Conservation (phyloP, 768 basidiomycete genomes). For the Lentinula edodes region DNA sequence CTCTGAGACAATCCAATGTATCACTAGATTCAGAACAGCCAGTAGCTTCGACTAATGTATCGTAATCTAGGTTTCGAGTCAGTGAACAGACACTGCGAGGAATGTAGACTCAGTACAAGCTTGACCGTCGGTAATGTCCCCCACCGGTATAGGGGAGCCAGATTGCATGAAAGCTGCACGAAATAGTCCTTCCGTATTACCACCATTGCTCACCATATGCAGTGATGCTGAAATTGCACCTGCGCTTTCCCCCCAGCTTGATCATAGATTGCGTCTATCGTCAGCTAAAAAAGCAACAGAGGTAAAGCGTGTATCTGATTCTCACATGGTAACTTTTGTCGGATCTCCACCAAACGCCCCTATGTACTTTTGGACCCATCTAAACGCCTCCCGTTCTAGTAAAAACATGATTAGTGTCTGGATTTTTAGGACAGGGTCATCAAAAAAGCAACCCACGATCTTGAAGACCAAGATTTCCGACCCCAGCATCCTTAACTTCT, state of each 20-base stretch:
- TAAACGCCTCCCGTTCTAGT: constrained; percentile 49
- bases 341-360: constrained; percentile 61
- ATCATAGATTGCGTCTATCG: background rate
- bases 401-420: background rate
- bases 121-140: constrained; percentile 39
- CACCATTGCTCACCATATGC: constrained; percentile 44
- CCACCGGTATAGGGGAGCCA: constrained; percentile 41
- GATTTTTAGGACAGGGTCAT: background rate
- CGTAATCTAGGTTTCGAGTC: constrained; percentile 24
- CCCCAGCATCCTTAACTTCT: constrained; percentile 45
- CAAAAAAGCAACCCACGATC: constrained; percentile 39
- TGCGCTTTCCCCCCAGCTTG: constrained; percentile 35
- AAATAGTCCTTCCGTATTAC: constrained; percentile 41
- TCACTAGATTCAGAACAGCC: constrained; percentile 34
- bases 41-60: constrained; percentile 33
- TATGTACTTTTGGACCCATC: constrained; percentile 68
- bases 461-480: constrained; percentile 62
- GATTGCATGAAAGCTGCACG: constrained; percentile 48
- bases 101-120: constrained; percentile 15
- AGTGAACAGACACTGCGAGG: constrained; percentile 6
- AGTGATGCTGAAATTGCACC: constrained; percentile 49
- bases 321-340: constrained; percentile 51
- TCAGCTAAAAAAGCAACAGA: background rate
- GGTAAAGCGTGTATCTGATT: background rate
- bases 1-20: constrained; percentile 40